phyloP scores from a whole-genome alignment of 129 eudicot species.

The Deinandra increscens region DNA sequence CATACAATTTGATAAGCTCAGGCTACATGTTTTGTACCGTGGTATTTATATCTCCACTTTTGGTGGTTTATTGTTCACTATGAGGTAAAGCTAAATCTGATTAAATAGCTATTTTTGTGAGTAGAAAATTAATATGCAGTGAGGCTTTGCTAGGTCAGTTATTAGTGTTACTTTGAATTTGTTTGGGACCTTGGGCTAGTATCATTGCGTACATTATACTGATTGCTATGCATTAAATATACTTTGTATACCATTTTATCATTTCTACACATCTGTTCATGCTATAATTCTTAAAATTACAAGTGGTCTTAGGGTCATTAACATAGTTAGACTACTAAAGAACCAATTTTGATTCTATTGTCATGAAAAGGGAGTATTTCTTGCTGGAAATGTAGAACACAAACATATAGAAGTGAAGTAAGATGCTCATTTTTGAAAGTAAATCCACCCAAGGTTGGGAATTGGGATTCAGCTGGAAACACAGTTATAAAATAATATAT shows the following conservation, averaged over 20 bases:
- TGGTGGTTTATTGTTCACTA: background rate
- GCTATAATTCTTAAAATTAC: background rate
- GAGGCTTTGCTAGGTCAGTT: background rate
- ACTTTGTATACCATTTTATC: background rate
- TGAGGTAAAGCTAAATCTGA: background rate
- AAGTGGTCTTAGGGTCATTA: background rate
- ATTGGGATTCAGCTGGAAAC: background rate
- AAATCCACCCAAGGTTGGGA: background rate
- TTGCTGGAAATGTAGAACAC: background rate
- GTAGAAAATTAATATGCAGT: background rate
- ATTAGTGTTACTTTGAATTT: background rate
- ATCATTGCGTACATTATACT: conserved; percentile 5
- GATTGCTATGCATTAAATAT: background rate
- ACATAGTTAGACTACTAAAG: background rate
- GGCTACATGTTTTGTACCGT: background rate
- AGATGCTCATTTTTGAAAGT: background rate
- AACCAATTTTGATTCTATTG: background rate
- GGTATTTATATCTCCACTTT: background rate
- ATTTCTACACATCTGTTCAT: background rate
- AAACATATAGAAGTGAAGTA: background rate
- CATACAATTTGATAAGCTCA: background rate
- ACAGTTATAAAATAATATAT: background rate
- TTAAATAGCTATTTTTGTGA: background rate
- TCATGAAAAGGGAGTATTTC: background rate
- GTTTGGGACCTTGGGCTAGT: background rate